Evolutionary conservation across 352 stramenopile species (phyloP).

Genomic region (Pythium dissotocum): DNA sequence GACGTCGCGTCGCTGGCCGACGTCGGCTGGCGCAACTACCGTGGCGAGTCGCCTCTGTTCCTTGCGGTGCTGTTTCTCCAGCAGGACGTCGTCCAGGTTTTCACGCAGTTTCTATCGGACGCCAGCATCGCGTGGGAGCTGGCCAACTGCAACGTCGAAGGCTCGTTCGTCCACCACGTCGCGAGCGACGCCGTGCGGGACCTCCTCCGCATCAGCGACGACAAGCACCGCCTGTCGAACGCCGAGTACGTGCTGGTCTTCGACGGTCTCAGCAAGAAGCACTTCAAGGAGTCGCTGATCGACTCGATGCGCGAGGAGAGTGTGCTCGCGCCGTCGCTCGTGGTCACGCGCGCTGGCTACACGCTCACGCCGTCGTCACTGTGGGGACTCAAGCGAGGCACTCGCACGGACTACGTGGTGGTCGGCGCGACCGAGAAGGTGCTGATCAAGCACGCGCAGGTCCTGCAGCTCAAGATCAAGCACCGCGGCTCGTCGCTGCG

Average conservation of each 20-base stretch:
- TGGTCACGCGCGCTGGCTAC: constrained; percentile 41
- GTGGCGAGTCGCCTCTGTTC: constrained; percentile 68
- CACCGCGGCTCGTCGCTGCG: constrained; percentile 59
- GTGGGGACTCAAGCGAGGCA: constrained; percentile 7
- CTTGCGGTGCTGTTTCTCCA: constrained; percentile 59
- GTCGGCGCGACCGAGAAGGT: constrained; percentile 59
- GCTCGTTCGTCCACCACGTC: constrained; percentile 65
- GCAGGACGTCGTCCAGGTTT: constrained; percentile 38
- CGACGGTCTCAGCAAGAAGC: constrained; percentile 44
- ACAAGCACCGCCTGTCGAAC: constrained; percentile 28
- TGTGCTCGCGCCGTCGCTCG: constrained; percentile 48
- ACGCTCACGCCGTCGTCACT: constrained; percentile 20
- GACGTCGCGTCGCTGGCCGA: constrained; percentile 18
- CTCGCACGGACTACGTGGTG: constrained; percentile 54
- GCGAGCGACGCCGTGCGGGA: constrained; percentile 37
- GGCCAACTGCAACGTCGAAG: constrained; percentile 67
- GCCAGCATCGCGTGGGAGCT: constrained; percentile 55
- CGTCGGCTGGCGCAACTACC: constrained; percentile 66
- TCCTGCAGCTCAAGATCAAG: constrained; percentile 71
- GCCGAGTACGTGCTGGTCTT: constrained; percentile 82
- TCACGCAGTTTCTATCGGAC: constrained; percentile 39
- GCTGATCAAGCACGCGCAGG: constrained; percentile 58
- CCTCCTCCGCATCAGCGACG: constrained; percentile 30
- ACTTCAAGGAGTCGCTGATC: constrained; percentile 76
- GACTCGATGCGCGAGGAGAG: constrained; percentile 76